Evolutionary conservation across 495 filamentous ascomycete genomes (phyloP).

Genomic region (Penicillium longicatenatum): DNA sequence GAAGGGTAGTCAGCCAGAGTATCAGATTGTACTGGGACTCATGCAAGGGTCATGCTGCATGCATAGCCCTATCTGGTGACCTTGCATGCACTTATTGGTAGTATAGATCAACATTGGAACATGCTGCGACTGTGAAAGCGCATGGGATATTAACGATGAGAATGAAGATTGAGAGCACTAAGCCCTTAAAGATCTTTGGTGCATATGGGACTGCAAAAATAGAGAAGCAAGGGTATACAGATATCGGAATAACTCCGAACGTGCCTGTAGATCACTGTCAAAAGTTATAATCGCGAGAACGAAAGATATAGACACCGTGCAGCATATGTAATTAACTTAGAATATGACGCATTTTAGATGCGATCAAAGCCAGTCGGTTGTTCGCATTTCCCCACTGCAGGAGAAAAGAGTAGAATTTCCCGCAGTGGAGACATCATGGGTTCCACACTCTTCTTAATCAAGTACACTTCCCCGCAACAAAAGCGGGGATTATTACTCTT

Average conservation of each 20-base stretch:
- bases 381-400: neutral
- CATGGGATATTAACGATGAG: neutral
- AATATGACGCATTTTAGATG: neutral
- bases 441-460: neutral
- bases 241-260: neutral
- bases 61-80: neutral
- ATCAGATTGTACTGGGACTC: neutral
- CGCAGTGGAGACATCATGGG: constrained; percentile 7
- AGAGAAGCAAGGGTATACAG: no score
- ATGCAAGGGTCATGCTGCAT: neutral
- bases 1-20: no score
- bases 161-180: neutral
- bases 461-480: constrained; percentile 4
- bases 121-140: neutral
- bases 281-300: no score
- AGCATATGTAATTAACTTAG: neutral
- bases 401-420: constrained; percentile 13
- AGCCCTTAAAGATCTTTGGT: neutral
- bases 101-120: neutral
- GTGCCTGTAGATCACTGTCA: neutral
- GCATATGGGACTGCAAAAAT: no score
- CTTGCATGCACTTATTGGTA: neutral
- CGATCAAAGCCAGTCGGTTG: neutral
- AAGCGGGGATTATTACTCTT: constrained; percentile 3
- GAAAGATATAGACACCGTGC: no score